Conservation (phyloP, 2,329 filamentous ascomycete genomes). For the Colletotrichum melonis region DNA sequence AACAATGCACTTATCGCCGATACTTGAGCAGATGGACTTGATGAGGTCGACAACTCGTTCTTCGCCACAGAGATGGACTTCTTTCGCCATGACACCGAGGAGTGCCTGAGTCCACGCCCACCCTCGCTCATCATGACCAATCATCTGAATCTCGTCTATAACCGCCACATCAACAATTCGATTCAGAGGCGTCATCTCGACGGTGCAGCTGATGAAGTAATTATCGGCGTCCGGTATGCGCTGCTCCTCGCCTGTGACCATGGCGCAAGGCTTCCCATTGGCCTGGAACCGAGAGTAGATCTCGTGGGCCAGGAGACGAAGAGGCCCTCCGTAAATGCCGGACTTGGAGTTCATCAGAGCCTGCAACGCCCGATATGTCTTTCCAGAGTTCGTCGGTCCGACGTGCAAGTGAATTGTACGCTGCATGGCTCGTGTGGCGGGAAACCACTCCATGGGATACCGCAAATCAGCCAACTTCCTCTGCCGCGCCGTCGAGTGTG, state of each 20-base stretch:
- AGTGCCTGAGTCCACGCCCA: conserved; percentile 96
- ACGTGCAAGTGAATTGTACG: conserved; percentile 92
- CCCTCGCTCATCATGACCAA: conserved; percentile 81
- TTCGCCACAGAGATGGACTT: conserved; percentile 95
- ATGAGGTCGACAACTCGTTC: conserved; percentile 84
- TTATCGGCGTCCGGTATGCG: conserved; percentile 70
- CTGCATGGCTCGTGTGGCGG: conserved; percentile 81
- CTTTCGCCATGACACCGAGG: conserved; percentile 85
- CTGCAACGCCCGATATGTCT: conserved; percentile 94
- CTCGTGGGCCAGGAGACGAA: conserved; percentile 91
- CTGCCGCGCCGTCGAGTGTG: conserved; percentile 68
- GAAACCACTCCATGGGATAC: conserved; percentile 94
- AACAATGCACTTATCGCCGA: conserved; percentile 85
- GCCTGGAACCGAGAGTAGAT: conserved; percentile 89
- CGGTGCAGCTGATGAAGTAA: conserved; percentile 85
- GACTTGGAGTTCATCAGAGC: conserved; percentile 79
- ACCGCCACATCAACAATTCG: conserved; percentile 84
- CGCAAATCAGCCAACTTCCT: conserved; percentile 80
- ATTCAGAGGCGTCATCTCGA: conserved; percentile 82
- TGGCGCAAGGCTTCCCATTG: conserved; percentile 79
- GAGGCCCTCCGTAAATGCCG: conserved; percentile 90
- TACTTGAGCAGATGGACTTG: conserved; percentile 78
- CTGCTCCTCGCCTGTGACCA: conserved; percentile 93
- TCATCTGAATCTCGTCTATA: conserved; percentile 99
- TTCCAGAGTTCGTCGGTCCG: conserved; percentile 96